Conservation (phyloP, 2,329 filamentous ascomycete species). For the Penicillium corylophilum region DNA sequence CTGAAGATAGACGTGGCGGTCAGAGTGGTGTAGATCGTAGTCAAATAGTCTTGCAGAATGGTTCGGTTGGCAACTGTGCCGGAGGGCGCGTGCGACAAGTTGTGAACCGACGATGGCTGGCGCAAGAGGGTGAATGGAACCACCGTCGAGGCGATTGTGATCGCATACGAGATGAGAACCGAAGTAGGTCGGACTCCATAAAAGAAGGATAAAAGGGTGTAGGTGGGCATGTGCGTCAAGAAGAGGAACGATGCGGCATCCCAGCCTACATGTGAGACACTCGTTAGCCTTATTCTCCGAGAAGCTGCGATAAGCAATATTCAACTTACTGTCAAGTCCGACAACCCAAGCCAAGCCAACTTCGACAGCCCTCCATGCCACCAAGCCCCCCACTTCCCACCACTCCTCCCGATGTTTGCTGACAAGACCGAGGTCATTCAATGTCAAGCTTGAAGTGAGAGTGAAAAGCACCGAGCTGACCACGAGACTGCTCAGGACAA, state of each 20-base stretch:
- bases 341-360: conserved; percentile 69
- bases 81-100: conserved; percentile 47
- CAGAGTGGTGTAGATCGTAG: conserved; percentile 64
- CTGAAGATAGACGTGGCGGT: conserved; percentile 73
- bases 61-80: conserved; percentile 58
- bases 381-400: conserved; percentile 57
- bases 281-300: background rate
- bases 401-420: conserved; percentile 64
- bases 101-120: conserved; percentile 63
- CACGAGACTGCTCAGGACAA: conserved; percentile 56
- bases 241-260: conserved; percentile 66
- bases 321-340: conserved; percentile 60
- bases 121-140: conserved; percentile 75
- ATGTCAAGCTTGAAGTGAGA: conserved; percentile 58
- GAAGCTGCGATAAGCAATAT: background rate
- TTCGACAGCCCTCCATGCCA: conserved; percentile 62
- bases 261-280: conserved; percentile 49
- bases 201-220: conserved; percentile 74
- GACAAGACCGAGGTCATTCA: conserved; percentile 65
- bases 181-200: conserved; percentile 67
- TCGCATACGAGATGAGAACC: conserved; percentile 60
- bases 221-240: conserved; percentile 71
- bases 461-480: conserved; percentile 66
- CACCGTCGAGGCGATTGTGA: conserved; percentile 68
- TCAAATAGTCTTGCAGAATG: conserved; percentile 62